Evolutionary conservation across 73 alveolate genomes (phyloP).

Genomic region (Paramecium bursaria): DNA sequence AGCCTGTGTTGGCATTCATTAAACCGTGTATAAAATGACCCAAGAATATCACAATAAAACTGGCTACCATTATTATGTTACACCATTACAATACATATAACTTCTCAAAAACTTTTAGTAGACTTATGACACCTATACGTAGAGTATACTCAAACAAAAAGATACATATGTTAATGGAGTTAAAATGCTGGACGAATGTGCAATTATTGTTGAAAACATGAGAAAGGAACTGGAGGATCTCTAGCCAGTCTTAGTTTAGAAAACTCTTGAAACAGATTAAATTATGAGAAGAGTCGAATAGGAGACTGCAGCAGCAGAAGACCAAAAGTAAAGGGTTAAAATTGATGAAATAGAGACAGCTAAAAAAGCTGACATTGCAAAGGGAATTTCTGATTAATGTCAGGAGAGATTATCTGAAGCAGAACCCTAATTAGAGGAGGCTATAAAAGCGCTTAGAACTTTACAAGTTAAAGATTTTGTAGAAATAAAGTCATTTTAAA

Average conservation of each 20-base stretch:
- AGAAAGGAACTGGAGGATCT: conserved; percentile 89
- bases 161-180: conserved; percentile 91
- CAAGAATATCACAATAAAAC: conserved; percentile 63
- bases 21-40: conserved; percentile 67
- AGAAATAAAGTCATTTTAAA: conserved; percentile 91
- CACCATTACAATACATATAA: conserved; percentile 75
- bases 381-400: conserved; percentile 88
- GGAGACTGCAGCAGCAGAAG: conserved; percentile 91
- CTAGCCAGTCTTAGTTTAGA: conserved; percentile 91
- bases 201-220: conserved; percentile 87
- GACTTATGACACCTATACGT: conserved; percentile 62
- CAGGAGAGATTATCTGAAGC: conserved; percentile 89
- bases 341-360: conserved; percentile 91
- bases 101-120: conserved; percentile 79
- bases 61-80: conserved; percentile 69
- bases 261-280: conserved; percentile 90
- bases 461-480: conserved; percentile 88
- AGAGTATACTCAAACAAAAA: conserved; percentile 77
- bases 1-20: conserved; percentile 90
- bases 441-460: conserved; percentile 90
- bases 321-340: conserved; percentile 84
- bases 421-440: conserved; percentile 91
- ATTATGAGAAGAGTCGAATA: conserved; percentile 87
- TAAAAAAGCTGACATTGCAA: conserved; percentile 87
- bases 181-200: conserved; percentile 88